Conservation (phyloP, 2,329 filamentous ascomycete species). For the Neonectria magnoliae region DNA sequence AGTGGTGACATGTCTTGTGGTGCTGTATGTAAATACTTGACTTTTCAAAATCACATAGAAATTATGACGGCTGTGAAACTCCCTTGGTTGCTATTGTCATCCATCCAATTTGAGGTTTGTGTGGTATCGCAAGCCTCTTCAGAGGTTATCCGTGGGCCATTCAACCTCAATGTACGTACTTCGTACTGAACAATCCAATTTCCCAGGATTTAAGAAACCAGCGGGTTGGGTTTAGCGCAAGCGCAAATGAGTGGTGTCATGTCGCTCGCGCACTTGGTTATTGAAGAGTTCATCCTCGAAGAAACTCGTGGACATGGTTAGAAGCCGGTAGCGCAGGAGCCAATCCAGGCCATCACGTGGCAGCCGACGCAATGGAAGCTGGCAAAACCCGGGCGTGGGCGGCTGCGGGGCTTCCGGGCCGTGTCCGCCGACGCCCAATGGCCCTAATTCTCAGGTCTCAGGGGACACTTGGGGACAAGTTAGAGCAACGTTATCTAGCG, state of each 20-base stretch:
- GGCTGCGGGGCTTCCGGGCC: slow-evolving; percentile 17
- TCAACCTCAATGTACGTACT: no score
- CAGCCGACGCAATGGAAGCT: neutral
- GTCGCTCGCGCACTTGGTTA: neutral
- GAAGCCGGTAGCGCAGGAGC: neutral
- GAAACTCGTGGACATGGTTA: slow-evolving; percentile 20
- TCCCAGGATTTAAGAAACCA: neutral
- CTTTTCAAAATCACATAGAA: no score
- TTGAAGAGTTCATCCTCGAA: neutral
- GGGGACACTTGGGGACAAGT: no score
- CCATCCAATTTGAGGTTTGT: no score
- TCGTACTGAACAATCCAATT: neutral
- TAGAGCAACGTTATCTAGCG: neutral
- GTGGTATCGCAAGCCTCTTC: no score
- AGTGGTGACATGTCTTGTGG: neutral
- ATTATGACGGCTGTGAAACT: no score
- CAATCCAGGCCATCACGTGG: slow-evolving; percentile 11
- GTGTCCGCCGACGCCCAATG: slow-evolving; percentile 8
- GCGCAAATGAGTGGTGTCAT: slow-evolving; percentile 13
- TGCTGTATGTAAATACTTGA: neutral
- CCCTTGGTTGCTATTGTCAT: no score
- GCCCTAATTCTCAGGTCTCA: no score
- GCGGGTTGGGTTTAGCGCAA: neutral
- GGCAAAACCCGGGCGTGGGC: neutral
- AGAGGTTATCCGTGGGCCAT: no score